Conservation (phyloP, 164 flowering plant species). For the Tinospora cordifolia region DNA sequence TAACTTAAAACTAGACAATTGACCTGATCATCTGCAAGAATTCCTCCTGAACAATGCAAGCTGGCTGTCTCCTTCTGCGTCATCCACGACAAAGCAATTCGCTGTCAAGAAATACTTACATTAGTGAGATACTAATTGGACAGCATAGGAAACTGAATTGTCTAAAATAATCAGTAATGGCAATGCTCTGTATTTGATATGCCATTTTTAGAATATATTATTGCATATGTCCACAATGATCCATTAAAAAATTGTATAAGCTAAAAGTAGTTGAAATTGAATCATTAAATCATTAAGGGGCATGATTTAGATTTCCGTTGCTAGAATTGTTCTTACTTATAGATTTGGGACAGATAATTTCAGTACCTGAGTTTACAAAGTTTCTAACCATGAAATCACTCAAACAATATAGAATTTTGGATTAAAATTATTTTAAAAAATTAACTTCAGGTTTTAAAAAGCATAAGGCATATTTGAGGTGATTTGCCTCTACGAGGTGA, state of each 20-base stretch:
- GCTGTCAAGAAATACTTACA: conserved; percentile 33
- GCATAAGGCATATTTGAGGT: no score
- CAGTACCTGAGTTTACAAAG: not conserved
- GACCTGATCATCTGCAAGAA: conserved; percentile 98
- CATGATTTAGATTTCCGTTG: not conserved
- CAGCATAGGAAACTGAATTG: conserved; percentile 1
- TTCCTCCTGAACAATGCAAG: conserved; percentile 69
- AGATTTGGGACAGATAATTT: not conserved
- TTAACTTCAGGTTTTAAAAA: not conserved
- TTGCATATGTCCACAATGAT: not conserved
- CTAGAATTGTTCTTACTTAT: not conserved
- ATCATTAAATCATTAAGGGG: not conserved
- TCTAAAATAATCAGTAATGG: not conserved
- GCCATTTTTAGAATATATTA: not conserved
- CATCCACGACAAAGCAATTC: conserved; percentile 94
- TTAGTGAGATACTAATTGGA: conserved; percentile 11
- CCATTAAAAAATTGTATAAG: not conserved
- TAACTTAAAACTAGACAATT: not conserved
- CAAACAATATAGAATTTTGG: not conserved
- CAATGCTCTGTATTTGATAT: not conserved
- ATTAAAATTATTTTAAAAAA: not conserved
- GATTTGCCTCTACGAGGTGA: no score
- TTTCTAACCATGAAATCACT: not conserved
- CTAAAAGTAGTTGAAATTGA: no score
- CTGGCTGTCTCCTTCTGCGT: conserved; percentile 67